Evolutionary conservation across 1,284 basidiomycete genomes (phyloP).

Genomic region (Inonotus hispidus): DNA sequence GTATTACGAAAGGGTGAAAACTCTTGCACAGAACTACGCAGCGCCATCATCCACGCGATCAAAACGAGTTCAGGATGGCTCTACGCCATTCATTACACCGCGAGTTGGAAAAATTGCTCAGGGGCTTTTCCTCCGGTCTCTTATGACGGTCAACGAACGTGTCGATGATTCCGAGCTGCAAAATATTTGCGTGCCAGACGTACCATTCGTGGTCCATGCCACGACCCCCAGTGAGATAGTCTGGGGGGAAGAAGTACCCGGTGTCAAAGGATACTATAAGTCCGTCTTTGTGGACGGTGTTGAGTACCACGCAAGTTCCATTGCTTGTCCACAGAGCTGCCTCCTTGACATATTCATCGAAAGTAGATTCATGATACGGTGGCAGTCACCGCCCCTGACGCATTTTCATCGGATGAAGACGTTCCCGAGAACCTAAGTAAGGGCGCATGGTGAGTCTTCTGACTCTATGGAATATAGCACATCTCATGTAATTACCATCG

Average conservation of each 20-base stretch:
- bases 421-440: not conserved
- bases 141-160: conserved; percentile 34
- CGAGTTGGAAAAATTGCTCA: conserved; percentile 41
- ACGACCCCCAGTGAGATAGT: conserved; percentile 40
- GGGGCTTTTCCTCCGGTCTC: conserved; percentile 41
- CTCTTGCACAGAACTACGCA: not conserved
- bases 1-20: not conserved
- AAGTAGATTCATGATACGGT: conserved; percentile 53
- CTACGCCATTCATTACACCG: conserved; percentile 43
- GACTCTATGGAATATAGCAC: not conserved
- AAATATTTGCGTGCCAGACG: conserved; percentile 24
- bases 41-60: not conserved
- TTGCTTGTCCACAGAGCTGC: conserved; percentile 1
- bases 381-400: conserved; percentile 36
- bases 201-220: conserved; percentile 33
- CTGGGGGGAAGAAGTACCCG: conserved; percentile 37
- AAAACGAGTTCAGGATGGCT: not conserved
- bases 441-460: not conserved
- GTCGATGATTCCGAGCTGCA: conserved; percentile 17
- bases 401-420: conserved; percentile 5
- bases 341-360: conserved; percentile 9
- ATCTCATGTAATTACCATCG: not conserved
- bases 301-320: conserved; percentile 41
- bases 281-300: conserved; percentile 50
- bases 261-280: conserved; percentile 30